phyloP scores from a whole-genome alignment of 805 yeast species.

The Teunomyces funiuensis region DNA sequence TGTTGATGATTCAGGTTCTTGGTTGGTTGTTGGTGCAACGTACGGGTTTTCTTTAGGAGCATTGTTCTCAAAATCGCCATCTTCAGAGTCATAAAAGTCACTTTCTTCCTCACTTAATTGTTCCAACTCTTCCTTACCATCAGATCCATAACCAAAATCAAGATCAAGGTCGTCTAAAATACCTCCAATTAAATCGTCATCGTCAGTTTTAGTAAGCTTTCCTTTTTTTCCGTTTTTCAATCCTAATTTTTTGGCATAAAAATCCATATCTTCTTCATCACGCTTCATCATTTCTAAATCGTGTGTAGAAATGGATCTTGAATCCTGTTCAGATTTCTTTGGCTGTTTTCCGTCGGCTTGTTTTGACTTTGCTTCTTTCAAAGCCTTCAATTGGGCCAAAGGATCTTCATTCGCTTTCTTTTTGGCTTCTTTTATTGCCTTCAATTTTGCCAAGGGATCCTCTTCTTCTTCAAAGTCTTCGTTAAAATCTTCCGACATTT shows the following conservation, averaged over 20 bases:
- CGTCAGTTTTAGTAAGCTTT: constrained; percentile 50
- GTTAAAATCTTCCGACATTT: constrained; percentile 12
- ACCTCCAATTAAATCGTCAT: constrained; percentile 81
- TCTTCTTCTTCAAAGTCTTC: constrained; percentile 15
- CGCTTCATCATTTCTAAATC: constrained; percentile 50
- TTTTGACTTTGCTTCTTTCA: constrained; percentile 9
- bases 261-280: constrained; percentile 78
- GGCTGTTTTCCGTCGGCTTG: constrained; percentile 12
- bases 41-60: constrained; percentile 68
- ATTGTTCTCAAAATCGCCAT: constrained; percentile 21
- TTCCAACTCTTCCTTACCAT: constrained; percentile 29
- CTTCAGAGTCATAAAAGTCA: constrained; percentile 14
- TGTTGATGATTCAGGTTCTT: constrained; percentile 12
- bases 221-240: constrained; percentile 52
- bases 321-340: constrained; percentile 5
- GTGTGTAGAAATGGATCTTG: constrained; percentile 30
- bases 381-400: constrained; percentile 10
- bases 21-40: constrained; percentile 49
- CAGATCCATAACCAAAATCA: constrained; percentile 32
- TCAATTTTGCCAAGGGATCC: constrained; percentile 27
- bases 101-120: constrained; percentile 14
- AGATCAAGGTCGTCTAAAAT: constrained; percentile 72
- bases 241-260: constrained; percentile 81
- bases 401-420: constrained; percentile 4
- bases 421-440: constrained; percentile 18